These are phyloP conservation scores for Lolium rigidum DNA, from an alignment of 176 grass and related monocot genomes.

Conservation along the genomic window DNA sequence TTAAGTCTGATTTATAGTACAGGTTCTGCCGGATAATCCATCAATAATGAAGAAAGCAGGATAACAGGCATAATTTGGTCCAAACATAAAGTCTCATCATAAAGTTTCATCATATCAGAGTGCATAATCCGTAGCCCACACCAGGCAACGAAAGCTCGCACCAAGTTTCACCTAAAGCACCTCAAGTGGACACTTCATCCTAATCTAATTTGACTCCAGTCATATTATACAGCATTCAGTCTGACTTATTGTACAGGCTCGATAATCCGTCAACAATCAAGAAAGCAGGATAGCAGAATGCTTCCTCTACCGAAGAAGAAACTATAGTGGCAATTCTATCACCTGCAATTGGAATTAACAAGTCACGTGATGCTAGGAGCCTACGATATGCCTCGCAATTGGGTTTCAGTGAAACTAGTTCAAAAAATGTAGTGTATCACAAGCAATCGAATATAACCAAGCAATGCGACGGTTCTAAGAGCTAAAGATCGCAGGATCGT, in stretches of 20 bases:
- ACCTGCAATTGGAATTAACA: neutral
- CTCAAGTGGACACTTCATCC: neutral
- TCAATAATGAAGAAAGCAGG: neutral
- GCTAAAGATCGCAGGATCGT: neutral
- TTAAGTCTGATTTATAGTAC: neutral
- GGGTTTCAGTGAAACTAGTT: conserved; percentile 6
- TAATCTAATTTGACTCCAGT: neutral
- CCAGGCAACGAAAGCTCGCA: neutral
- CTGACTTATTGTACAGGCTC: no score
- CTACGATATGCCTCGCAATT: neutral
- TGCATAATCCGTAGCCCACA: neutral
- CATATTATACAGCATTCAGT: neutral
- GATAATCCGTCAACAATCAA: neutral
- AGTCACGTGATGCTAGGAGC: neutral
- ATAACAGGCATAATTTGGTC: conserved; percentile 23
- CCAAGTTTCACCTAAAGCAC: conserved; percentile 14
- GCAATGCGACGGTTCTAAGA: neutral
- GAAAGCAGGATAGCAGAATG: neutral
- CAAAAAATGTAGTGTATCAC: neutral
- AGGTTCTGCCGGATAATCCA: neutral
- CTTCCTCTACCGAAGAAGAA: no score
- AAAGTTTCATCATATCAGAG: neutral
- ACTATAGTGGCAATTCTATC: neutral
- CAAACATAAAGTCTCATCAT: neutral
- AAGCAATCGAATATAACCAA: conserved; percentile 20